Percentiles rank a stretch among this genome's conserved stretches.
Conservation (phyloP, 2,329 filamentous ascomycete species). For the Karstenula rhodostoma region DNA sequence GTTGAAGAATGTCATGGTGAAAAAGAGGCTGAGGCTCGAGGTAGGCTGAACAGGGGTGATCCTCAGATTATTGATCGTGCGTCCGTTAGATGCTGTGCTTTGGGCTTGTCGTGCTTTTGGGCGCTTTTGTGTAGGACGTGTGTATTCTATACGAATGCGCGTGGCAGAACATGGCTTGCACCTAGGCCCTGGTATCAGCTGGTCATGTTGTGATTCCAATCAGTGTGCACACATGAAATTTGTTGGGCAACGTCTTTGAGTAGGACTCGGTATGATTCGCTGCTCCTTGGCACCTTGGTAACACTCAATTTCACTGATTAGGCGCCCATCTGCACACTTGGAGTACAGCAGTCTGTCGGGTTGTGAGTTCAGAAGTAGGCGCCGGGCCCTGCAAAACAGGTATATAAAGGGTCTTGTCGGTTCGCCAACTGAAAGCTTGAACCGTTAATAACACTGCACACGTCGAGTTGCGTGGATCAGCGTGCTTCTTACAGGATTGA, state of each 20-base stretch:
- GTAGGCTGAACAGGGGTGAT: not conserved
- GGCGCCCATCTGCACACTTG: not conserved
- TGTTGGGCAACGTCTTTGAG: not conserved
- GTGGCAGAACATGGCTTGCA: slow-evolving; percentile 4
- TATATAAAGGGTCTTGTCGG: no score
- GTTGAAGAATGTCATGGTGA: not conserved
- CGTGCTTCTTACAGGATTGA: no score
- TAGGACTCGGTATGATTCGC: not conserved
- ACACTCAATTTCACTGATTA: not conserved
- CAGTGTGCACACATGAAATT: not conserved
- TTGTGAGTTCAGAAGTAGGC: not conserved
- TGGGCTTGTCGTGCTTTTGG: not conserved
- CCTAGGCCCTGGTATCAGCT: not conserved
- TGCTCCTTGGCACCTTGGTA: not conserved
- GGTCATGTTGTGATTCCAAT: not conserved
- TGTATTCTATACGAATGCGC: not conserved
- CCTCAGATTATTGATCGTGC: not conserved
- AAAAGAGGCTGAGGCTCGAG: not conserved
- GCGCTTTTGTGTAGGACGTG: not conserved
- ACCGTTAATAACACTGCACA: no score
- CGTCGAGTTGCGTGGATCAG: no score
- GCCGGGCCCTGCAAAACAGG: no score
- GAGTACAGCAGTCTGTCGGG: not conserved
- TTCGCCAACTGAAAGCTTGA: no score
- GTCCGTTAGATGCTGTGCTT: not conserved